Base-by-base conservation (phyloP, 2,329 filamentous ascomycete genomes). In the Microsporum canis region DNA sequence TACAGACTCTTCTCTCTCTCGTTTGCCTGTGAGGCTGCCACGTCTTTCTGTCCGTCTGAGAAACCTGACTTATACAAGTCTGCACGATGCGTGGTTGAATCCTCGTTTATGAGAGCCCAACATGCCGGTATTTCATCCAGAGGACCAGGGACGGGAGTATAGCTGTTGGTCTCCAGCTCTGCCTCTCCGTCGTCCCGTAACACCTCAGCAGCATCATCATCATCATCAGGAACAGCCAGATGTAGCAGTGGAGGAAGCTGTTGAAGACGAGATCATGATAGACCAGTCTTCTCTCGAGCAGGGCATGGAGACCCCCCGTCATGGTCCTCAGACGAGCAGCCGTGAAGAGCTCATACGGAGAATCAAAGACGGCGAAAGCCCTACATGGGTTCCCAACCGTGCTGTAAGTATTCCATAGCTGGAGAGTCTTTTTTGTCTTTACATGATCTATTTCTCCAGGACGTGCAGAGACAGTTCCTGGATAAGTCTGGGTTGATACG, bases 281-380 rank as follows among this genome's bases (percentile, higher is more conserved):
- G 65, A 63, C 14, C 56, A 49, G 29, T 58, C 64, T 51, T 58
- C 65, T 53, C 62, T 63, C n/a, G 62, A 64, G 1, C 53, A 58
- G 10, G 61, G 49, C 12, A 62, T 66, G 41, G 61, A 65, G 7
- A 61, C 66, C 39, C 53, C 59, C 57, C 57, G 64, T n/a, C 60
- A 69, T 14, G 68, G 58, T 27, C 55, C 70, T 38, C 68, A 68
- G 63, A 68, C 69, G 14, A 72, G 71, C 62, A 85, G 90, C 71
- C 82, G 91, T 65, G 84, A 84, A 61, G 87, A 91, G 72, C 78
- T 96, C 67, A 96, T 97, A 61, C 84, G 91, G 73, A 82, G 86
- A 65, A 80, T 96, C 66, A 96, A 96, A 76, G 84, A 83, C 72
- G 85, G 84, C 36, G 85, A 91, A 73, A 88, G 84, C 68, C 86